Conservation (phyloP, 495 filamentous ascomycete genomes). For the Xylaria telfairii region DNA sequence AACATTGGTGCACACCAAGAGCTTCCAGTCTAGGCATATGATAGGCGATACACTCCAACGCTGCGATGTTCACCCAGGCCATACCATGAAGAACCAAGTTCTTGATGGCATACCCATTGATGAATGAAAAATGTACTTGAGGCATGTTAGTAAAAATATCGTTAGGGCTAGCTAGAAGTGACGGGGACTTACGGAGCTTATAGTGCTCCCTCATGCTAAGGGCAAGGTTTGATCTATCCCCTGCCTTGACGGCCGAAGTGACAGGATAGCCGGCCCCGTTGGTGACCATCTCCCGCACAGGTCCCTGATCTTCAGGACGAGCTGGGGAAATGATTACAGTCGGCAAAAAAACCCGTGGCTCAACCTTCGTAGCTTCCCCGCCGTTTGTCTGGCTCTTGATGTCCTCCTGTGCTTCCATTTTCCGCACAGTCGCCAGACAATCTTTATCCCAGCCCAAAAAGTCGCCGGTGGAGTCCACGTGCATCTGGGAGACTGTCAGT, state of each 20-base stretch:
- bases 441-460: conserved; percentile 6
- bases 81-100: conserved; percentile 26
- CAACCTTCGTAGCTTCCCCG: background rate
- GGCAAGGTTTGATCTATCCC: background rate
- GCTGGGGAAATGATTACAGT: conserved; percentile 12
- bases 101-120: conserved; percentile 25
- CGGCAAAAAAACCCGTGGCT: background rate
- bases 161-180: background rate
- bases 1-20: conserved; percentile 36
- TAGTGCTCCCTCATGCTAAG: conserved; percentile 9
- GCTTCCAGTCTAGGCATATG: conserved; percentile 16
- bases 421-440: background rate
- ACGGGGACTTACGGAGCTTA: conserved; percentile 23
- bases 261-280: conserved; percentile 12
- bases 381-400: background rate
- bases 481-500: conserved; percentile 17
- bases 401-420: background rate
- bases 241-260: background rate
- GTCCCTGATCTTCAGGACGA: conserved; percentile 3
- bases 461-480: background rate
- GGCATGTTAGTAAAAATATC: conserved; percentile 18
- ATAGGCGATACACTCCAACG: conserved; percentile 3
- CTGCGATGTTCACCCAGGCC: background rate
- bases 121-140: conserved; percentile 24
- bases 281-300: background rate